Conservation (phyloP, 2,329 filamentous ascomycete species). For the Xylaria sp. region DNA sequence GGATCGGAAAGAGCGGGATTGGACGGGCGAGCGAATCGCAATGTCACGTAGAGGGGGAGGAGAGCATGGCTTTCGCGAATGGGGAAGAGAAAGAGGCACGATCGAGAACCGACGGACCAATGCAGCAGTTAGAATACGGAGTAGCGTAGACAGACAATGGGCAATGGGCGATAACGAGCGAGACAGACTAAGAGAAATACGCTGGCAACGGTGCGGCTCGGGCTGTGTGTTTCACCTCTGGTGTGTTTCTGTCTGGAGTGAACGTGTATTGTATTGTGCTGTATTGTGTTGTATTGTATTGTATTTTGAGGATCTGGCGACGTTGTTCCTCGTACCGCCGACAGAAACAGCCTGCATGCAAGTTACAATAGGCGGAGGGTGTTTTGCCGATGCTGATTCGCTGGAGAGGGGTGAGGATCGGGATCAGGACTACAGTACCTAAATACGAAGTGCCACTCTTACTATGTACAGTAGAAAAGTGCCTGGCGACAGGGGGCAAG, state of each 20-base stretch:
- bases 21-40: constrained; percentile 36
- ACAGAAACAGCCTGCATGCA: constrained; percentile 1
- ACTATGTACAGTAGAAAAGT: too few species aligned
- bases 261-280: background rate
- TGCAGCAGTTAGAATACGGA: background rate
- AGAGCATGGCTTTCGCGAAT: constrained; percentile 35
- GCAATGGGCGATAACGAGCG: constrained; percentile 8
- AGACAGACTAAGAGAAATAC: background rate
- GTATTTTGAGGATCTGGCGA: background rate
- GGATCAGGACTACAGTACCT: background rate
- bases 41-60: constrained; percentile 31
- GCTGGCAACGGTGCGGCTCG: constrained; percentile 4
- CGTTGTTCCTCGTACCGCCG: constrained; percentile 1
- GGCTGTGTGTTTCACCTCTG: constrained; percentile 4
- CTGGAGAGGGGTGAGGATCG: background rate
- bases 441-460: constrained; percentile 35
- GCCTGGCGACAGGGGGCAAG: background rate
- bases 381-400: constrained; percentile 19
- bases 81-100: constrained; percentile 14
- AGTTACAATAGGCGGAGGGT: background rate
- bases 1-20: constrained; percentile 11
- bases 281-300: background rate
- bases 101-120: constrained; percentile 2
- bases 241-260: background rate
- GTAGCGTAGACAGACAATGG: too few species aligned